Evolutionary conservation across 129 eudicot species (phyloP).

Genomic region (Heracleum sosnowskyi): DNA sequence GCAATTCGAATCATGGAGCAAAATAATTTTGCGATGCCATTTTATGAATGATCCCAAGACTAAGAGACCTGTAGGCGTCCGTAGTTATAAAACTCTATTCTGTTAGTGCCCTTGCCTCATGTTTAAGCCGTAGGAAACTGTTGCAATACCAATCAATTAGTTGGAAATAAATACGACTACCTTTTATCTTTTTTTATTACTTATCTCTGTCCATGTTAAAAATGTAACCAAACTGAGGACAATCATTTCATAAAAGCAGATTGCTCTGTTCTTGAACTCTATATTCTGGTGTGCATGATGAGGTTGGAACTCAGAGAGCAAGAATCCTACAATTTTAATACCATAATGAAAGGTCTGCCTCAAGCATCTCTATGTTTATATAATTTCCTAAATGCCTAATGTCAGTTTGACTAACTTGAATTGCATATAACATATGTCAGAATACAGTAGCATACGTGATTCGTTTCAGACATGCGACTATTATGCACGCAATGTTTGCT

Average conservation of each 20-base stretch:
- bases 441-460: constrained; percentile 72
- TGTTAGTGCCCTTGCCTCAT: background rate
- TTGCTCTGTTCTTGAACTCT: constrained; percentile 82
- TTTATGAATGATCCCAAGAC: background rate
- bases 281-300: constrained; percentile 87
- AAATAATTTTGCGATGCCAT: background rate
- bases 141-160: background rate
- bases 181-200: background rate
- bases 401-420: background rate
- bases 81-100: background rate
- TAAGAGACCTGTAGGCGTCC: background rate
- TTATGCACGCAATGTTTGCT: constrained; percentile 70
- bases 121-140: background rate
- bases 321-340: constrained; percentile 65
- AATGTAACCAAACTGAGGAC: background rate
- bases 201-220: background rate
- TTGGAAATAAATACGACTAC: background rate
- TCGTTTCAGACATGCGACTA: constrained; percentile 56
- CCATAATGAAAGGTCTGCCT: constrained; percentile 74
- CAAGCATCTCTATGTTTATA: background rate
- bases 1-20: background rate
- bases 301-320: constrained; percentile 77
- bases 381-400: background rate
- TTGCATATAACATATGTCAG: constrained; percentile 22
- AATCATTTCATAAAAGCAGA: constrained; percentile 36